phyloP scores from a whole-genome alignment of 805 yeast genomes.

The Kodamaea kaohsiungensis region DNA sequence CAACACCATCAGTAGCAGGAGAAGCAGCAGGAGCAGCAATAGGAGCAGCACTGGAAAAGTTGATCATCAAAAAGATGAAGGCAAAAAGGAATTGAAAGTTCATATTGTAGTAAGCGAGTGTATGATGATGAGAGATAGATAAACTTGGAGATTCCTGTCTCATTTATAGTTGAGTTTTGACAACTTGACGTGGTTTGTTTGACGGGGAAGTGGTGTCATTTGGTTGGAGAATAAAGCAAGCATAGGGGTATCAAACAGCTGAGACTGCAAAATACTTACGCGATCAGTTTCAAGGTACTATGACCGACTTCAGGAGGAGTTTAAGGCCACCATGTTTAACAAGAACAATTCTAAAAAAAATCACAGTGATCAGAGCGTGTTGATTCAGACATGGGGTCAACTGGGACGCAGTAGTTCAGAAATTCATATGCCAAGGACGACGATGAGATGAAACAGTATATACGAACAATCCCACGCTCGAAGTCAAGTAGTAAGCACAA shows the following conservation, averaged over 20 bases:
- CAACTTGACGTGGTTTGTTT: neutral
- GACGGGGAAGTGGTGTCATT: neutral
- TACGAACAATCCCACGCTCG: neutral
- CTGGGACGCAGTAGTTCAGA: neutral
- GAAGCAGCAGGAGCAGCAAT: neutral
- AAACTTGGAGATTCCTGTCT: neutral
- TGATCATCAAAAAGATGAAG: neutral
- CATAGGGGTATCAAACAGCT: neutral
- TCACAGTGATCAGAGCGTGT: neutral
- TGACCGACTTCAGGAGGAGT: too few relatives aligned
- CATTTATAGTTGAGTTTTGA: neutral
- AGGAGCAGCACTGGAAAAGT: neutral
- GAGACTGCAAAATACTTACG: neutral
- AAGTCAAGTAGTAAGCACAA: neutral
- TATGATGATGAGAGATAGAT: neutral
- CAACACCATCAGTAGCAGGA: neutral
- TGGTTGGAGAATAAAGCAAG: neutral
- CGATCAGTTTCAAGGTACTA: neutral
- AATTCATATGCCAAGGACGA: neutral
- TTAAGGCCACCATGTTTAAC: neutral
- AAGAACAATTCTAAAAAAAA: too few relatives aligned
- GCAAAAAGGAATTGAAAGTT: conserved; percentile 1
- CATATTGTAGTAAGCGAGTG: neutral
- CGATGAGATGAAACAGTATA: neutral
- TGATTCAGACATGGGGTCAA: neutral